These are phyloP conservation scores for Chaetomium sp. DNA, from an alignment of 2,329 filamentous ascomycete genomes.

Conservation along the genomic window DNA sequence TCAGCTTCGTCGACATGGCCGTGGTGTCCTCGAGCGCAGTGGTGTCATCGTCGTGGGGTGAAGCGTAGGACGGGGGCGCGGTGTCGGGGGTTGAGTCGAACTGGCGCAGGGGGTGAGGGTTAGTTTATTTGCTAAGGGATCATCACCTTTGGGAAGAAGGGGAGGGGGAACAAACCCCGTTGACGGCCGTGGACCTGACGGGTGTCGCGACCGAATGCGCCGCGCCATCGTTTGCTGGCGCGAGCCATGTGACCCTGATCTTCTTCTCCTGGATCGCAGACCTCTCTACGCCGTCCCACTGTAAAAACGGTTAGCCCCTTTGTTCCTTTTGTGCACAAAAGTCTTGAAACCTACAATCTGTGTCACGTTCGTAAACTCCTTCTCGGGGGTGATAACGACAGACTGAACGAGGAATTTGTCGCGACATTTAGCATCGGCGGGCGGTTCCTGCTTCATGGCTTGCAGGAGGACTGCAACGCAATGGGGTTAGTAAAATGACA, in stretches of 20 bases:
- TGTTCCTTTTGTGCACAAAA: not conserved
- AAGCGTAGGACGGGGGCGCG: slow-evolving; percentile 28
- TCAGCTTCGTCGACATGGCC: slow-evolving; percentile 8
- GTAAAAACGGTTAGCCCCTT: slow-evolving; percentile 25
- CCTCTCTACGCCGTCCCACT: slow-evolving; percentile 80
- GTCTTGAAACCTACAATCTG: slow-evolving; percentile 59
- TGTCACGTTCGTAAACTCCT: slow-evolving; percentile 74
- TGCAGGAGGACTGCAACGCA: slow-evolving; percentile 71
- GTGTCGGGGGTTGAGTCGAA: slow-evolving; percentile 30
- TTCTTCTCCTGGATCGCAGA: slow-evolving; percentile 82
- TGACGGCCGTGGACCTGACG: slow-evolving; percentile 23
- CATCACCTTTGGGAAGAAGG: not conserved
- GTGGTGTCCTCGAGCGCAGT: slow-evolving; percentile 18
- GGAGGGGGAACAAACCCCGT: slow-evolving; percentile 24
- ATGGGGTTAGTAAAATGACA: slow-evolving; percentile 21
- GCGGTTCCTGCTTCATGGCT: slow-evolving; percentile 94
- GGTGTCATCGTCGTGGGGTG: slow-evolving; percentile 25
- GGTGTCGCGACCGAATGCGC: slow-evolving; percentile 26
- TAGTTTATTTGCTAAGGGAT: not conserved
- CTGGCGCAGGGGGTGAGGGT: slow-evolving; percentile 15
- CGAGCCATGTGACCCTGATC: slow-evolving; percentile 83
- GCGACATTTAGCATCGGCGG: slow-evolving; percentile 79
- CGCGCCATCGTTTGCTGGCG: slow-evolving; percentile 44
- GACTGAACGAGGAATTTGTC: slow-evolving; percentile 98
- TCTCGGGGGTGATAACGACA: slow-evolving; percentile 72